Evolutionary conservation across 768 basidiomycete genomes (phyloP), one percentile per base, ranked within the genome.

Genomic region (Tricholoma hemisulphureum): DNA sequence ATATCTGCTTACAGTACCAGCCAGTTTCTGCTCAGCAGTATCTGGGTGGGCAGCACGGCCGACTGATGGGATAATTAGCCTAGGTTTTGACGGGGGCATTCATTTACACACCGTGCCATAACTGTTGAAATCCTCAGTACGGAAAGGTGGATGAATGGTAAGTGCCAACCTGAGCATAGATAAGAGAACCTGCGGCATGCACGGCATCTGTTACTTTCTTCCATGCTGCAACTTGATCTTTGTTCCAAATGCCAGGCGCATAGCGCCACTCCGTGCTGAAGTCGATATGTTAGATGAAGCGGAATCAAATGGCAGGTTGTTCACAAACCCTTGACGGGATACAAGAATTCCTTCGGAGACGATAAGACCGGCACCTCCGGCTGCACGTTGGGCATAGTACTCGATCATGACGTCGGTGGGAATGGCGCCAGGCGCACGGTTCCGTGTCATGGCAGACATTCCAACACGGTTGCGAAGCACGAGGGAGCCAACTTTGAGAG

Each of bases 241-340:
- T 60, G 57, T 66, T 76, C 79, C 80, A 82, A 24, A 81, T 75
- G 4, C 81, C 81, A 13, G 80, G 80, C 1, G 75, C 75, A 60
- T 74, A 64, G 6, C 70, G 72, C 75, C 76, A 80, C 61, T 79
- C 76, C 11, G 77, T 73, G 9, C 80, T 80, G 43, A 32, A 41
- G 51, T n/a, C n/a, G n/a, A n/a, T n/a, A n/a, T n/a, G n/a, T n/a
- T n/a, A n/a, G n/a, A n/a, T n/a, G n/a, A n/a, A n/a, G n/a, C n/a
- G n/a, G n/a, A n/a, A n/a, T n/a, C n/a, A n/a, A n/a, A n/a, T n/a
- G n/a, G n/a, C n/a, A n/a, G n/a, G n/a, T n/a, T n/a, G 55, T 3
- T 20, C 16, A 59, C 68, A 13, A 37, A 78, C 78, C 78, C 78
- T 70, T 81, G 80, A 8, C 70, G 74, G 0, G 65, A 61, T 24